Conservation (phyloP, 495 filamentous ascomycete species). For the Penicilliopsis zonata region DNA sequence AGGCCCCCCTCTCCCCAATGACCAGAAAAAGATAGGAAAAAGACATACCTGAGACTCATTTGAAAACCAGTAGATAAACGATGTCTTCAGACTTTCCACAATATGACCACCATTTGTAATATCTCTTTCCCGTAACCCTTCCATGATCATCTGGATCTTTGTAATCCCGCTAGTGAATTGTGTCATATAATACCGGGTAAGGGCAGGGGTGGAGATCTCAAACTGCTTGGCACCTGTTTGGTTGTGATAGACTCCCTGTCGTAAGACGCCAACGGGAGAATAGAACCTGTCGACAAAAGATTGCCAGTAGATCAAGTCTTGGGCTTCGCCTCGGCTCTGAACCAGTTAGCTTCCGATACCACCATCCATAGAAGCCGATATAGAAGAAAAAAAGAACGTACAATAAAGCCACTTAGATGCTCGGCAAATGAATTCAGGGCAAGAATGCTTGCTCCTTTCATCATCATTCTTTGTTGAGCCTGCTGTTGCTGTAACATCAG, state of each 20-base stretch:
- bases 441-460: constrained; percentile 47
- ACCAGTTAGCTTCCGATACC: constrained; percentile 10
- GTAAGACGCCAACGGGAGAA: constrained; percentile 54
- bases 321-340: constrained; percentile 43
- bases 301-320: constrained; percentile 61
- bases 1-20: too few species aligned
- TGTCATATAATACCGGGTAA: constrained; percentile 71
- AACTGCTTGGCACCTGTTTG: constrained; percentile 53
- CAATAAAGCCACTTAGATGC: constrained; percentile 51
- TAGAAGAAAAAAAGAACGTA: constrained; percentile 18
- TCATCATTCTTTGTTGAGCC: constrained; percentile 22
- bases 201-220: constrained; percentile 60
- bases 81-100: constrained; percentile 49
- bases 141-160: constrained; percentile 65
- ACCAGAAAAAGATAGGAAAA: too few species aligned
- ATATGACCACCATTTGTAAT: constrained; percentile 49
- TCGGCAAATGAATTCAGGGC: constrained; percentile 60
- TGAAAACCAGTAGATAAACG: constrained; percentile 62
- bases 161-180: constrained; percentile 75
- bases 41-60: constrained; percentile 54
- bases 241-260: constrained; percentile 44
- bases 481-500: constrained; percentile 40
- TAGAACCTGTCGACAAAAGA: constrained; percentile 67
- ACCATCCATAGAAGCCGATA: constrained; percentile 1
- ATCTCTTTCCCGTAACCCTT: constrained; percentile 41